phyloP scores from a whole-genome alignment of 2,329 filamentous ascomycete genomes.

The Monilinia laxa region DNA sequence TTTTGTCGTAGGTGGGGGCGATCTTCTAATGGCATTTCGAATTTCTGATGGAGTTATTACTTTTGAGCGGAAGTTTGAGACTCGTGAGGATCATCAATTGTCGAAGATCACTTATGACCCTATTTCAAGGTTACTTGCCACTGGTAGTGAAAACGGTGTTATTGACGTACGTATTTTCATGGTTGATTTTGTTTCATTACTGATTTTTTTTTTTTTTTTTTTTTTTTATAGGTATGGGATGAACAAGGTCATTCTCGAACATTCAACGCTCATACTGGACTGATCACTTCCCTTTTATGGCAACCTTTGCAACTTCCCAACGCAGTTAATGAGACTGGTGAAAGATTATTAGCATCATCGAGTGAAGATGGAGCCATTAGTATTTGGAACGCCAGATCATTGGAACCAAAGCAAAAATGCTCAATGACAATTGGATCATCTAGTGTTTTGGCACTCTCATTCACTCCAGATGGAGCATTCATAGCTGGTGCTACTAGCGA shows the following conservation, averaged over 20 bases:
- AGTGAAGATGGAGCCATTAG: slow-evolving; percentile 63
- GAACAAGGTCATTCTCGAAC: slow-evolving; percentile 53
- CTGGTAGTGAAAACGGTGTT: slow-evolving; percentile 58
- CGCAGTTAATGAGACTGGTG: slow-evolving; percentile 46
- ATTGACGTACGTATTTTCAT: slow-evolving; percentile 53
- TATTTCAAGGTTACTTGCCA: slow-evolving; percentile 54
- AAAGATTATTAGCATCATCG: slow-evolving; percentile 55
- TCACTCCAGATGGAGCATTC: slow-evolving; percentile 63
- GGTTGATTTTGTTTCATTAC: slow-evolving; percentile 25
- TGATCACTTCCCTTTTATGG: slow-evolving; percentile 60
- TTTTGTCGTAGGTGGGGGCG: slow-evolving; percentile 59
- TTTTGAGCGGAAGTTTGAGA: slow-evolving; percentile 51
- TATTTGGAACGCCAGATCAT: slow-evolving; percentile 59
- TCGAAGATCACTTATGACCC: slow-evolving; percentile 57
- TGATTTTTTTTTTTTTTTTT: slow-evolving; percentile 37
- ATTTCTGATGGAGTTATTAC: slow-evolving; percentile 50
- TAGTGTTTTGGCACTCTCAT: slow-evolving; percentile 58
- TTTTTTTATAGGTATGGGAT: slow-evolving; percentile 37
- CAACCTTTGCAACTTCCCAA: slow-evolving; percentile 51
- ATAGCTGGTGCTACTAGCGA: slow-evolving; percentile 61
- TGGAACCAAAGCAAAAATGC: slow-evolving; percentile 56
- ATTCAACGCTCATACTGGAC: slow-evolving; percentile 58
- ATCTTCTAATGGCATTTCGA: slow-evolving; percentile 51
- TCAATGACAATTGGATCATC: slow-evolving; percentile 58
- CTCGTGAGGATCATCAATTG: slow-evolving; percentile 54